Percentiles rank a stretch among this genome's conserved stretches.
Conservation (phyloP, 2,329 filamentous ascomycete species). For the Aspergillus vadensis region DNA sequence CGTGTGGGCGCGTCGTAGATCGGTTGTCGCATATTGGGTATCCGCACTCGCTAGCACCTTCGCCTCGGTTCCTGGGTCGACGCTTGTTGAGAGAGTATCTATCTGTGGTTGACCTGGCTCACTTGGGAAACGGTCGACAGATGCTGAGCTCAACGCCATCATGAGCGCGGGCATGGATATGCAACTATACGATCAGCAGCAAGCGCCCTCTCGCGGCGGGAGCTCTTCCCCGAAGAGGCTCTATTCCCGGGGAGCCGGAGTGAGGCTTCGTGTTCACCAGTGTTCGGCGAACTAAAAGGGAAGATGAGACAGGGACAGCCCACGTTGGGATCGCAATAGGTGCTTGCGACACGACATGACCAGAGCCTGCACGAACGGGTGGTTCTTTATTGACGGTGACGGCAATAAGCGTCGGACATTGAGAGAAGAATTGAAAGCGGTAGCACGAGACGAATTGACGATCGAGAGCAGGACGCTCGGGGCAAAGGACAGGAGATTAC, state of each 20-base stretch:
- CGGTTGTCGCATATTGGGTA: conserved; percentile 25
- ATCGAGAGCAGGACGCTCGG: conserved; percentile 3
- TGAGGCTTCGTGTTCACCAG: conserved; percentile 7
- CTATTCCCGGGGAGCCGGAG: neutral
- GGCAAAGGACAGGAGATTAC: neutral
- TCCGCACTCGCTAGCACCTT: conserved; percentile 18
- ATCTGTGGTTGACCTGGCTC: conserved; percentile 19
- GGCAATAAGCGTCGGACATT: conserved; percentile 13
- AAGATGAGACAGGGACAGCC: conserved; percentile 26
- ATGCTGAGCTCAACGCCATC: conserved; percentile 16
- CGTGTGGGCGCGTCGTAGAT: conserved; percentile 42
- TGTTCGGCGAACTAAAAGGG: conserved; percentile 14
- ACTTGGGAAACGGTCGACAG: conserved; percentile 5
- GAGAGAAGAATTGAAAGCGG: neutral
- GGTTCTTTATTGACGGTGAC: conserved; percentile 11
- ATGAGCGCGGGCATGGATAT: neutral
- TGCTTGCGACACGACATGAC: conserved; percentile 36
- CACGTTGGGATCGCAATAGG: conserved; percentile 28
- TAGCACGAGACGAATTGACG: conserved; percentile 1
- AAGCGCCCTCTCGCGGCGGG: neutral
- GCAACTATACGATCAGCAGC: neutral
- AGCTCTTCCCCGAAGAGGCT: neutral
- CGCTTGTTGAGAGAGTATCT: conserved; percentile 10
- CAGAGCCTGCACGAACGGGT: conserved; percentile 18
- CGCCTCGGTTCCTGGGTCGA: conserved; percentile 19